Evolutionary conservation across 75 land plant genomes (phyloP), one percentile per base, ranked within the genome.

Genomic region (Azolla pinnata): DNA sequence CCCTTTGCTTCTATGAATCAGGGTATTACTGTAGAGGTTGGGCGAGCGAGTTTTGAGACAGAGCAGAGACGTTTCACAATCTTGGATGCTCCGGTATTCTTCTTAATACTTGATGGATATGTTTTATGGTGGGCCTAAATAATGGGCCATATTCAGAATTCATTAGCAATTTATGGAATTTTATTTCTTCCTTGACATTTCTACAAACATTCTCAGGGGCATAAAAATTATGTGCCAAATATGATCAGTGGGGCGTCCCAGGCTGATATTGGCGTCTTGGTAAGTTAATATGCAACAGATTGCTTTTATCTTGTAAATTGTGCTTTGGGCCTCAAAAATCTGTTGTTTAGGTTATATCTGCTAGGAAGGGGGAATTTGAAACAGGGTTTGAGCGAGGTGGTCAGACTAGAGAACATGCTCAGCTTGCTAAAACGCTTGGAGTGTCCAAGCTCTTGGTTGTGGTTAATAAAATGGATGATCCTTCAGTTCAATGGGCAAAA

Each of bases 191-290:
- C n/a, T n/a, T n/a, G n/a, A n/a, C n/a, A n/a, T n/a, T n/a, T n/a
- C n/a, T n/a, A n/a, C n/a, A n/a, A n/a, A n/a, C n/a, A n/a, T 65
- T 42, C 42, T 31, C 75, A 95, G 99, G 99, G 99, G 38, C 99
- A 95, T 66, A 90, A 95, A 70, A 95, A 83, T 65, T 95, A 95
- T 76, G 99, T 95, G 2, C 99, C 99, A n/a, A 95, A 95, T 63
- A 95, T 95, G 99, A 95, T 95, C 56, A 95, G 91, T 70, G 99
- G 99, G 47, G 99, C 99, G 52, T 90, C 99, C 33, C 99, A 95
- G 62, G 99, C 99, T 31, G 99, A 95, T 76, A 74, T 95, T 44
- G 99, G 97, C n/a, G 99, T 95, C 21, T 67, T 95, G 77, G 99
- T 95, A 66, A 50, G 87, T 25, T 28, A 38, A 9, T 35, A 19